phyloP scores from a whole-genome alignment of 2,329 filamentous ascomycete genomes.

The Diaporthe sp. region DNA sequence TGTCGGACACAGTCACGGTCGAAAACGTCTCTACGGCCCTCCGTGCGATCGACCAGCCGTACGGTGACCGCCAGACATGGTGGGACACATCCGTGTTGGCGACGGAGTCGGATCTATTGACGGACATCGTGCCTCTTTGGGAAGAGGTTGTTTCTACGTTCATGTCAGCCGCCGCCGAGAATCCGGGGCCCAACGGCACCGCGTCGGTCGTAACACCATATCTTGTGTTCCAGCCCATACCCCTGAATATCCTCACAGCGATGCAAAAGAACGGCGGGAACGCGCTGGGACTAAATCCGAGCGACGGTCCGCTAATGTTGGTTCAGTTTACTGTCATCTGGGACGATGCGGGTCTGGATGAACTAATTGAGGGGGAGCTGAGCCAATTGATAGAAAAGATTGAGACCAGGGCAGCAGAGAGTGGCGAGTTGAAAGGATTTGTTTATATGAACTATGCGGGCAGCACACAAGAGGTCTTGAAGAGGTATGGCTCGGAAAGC shows the following conservation, averaged over 20 bases:
- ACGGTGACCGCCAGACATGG: conserved; percentile 47
- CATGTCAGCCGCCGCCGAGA: conserved; percentile 9
- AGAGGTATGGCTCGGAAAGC: conserved; percentile 23
- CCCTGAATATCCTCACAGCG: conserved; percentile 47
- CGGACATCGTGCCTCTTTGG: conserved; percentile 39
- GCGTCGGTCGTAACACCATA: conserved; percentile 40
- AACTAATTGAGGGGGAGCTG: conserved; percentile 41
- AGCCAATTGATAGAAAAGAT: conserved; percentile 43
- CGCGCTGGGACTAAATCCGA: conserved; percentile 52
- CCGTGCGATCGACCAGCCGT: conserved; percentile 42
- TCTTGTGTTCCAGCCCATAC: conserved; percentile 54
- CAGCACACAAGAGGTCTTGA: conserved; percentile 14
- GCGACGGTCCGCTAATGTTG: conserved; percentile 50
- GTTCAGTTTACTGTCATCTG: conserved; percentile 48
- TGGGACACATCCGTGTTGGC: conserved; percentile 46
- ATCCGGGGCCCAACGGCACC: neutral
- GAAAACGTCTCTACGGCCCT: conserved; percentile 45
- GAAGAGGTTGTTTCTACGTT: neutral
- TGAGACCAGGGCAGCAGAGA: conserved; percentile 45
- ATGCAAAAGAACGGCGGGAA: conserved; percentile 56
- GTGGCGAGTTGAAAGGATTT: conserved; percentile 42
- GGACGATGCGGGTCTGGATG: conserved; percentile 46
- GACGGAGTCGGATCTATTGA: conserved; percentile 43
- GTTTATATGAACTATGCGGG: conserved; percentile 34
- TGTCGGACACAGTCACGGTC: conserved; percentile 41